Evolutionary conservation across 495 filamentous ascomycete genomes (phyloP), one percentile per base, ranked within the genome.

Genomic region (Podospora didyma): DNA sequence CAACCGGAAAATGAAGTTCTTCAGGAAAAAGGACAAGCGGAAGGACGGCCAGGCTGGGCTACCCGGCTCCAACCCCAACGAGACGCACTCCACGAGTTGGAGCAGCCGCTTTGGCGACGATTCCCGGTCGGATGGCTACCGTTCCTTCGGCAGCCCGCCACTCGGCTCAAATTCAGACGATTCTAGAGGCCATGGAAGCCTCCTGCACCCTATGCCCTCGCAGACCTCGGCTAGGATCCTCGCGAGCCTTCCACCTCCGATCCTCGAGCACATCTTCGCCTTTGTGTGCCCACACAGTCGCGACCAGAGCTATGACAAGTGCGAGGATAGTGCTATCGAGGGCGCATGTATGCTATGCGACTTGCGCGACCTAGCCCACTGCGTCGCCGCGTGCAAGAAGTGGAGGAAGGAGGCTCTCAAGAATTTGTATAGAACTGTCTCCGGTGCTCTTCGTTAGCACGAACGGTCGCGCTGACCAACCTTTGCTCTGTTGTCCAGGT

Each of bases 331-430:
- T 44, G 82, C 86, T 59, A 79, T 86, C 44, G 89, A 87, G 61
- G 86, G 92, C 81, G 88, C 86, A 58, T 98, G 94, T 72, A 92
- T 93, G 89, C 85, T 96, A 24, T 98, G 94, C 76, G 92, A 96
- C 75, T 82, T 95, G 76, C 87, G 92, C 59, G 92, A 97, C 68
- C 81, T 98, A 54, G 86, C 90, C 42, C 84, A 87, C 64, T 92
- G 89, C 70, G 81, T 85, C 20, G 74, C 80, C 57, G 89, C 90
- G 41, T 88, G 81, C 67, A 84, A 81, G 67, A 79, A 76, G 60
- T 98, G 92, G 92, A 83, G 80, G 63, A 58, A 56, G 21, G 65
- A 75, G 45, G 82, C 77, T 12, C 62, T 79, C 12, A 76, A 79
- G 45, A 60, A 87, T 11, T 74, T 93, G 88, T 90, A 68, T 60